phyloP scores from a whole-genome alignment of 2,329 filamentous ascomycete genomes.

The Fonsecaea erecta region DNA sequence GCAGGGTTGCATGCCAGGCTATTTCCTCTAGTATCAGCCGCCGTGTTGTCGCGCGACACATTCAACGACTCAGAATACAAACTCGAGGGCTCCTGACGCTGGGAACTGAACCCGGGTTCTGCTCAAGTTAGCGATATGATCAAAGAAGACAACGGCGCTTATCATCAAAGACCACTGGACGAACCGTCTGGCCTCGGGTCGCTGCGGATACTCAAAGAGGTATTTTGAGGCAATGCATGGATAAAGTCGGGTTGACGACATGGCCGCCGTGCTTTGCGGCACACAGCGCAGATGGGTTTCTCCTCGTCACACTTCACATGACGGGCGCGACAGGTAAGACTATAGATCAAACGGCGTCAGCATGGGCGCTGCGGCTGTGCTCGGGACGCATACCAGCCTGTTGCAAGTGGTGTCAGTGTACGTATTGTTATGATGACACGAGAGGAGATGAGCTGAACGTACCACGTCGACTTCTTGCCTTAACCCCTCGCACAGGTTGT shows the following conservation, averaged over 20 bases:
- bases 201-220: background rate
- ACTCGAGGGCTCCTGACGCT: too few relatives aligned
- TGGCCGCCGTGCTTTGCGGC: background rate
- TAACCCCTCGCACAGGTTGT: background rate
- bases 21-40: too few relatives aligned
- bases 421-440: background rate
- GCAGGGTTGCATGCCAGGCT: too few relatives aligned
- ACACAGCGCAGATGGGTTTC: background rate
- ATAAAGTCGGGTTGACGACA: background rate
- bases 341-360: background rate
- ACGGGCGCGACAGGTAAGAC: background rate
- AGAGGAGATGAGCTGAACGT: background rate
- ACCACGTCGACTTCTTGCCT: background rate
- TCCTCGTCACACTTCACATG: background rate
- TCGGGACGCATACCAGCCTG: background rate
- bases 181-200: background rate
- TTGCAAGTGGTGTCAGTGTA: background rate
- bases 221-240: background rate
- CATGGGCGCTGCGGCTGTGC: background rate
- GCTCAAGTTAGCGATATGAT: too few relatives aligned
- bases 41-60: too few relatives aligned
- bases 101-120: too few relatives aligned
- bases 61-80: too few relatives aligned
- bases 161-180: background rate
- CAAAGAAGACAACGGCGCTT: too few relatives aligned